Evolutionary conservation across 2,329 filamentous ascomycete genomes (phyloP).

Genomic region (Eutypa lata): DNA sequence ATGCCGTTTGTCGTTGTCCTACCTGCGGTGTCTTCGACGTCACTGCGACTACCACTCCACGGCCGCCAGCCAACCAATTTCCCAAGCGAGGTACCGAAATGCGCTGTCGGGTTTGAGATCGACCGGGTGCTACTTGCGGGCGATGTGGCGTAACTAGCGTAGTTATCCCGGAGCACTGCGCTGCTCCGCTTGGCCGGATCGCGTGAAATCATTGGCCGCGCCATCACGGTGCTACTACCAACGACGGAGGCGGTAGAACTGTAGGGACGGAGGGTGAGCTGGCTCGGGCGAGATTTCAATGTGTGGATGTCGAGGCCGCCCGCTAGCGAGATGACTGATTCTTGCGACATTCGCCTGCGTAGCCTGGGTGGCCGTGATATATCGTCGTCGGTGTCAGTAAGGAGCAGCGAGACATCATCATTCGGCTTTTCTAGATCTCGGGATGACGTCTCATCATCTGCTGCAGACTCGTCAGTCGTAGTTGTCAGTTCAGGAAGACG

Average conservation of each 20-base stretch:
- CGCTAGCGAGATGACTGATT: constrained; percentile 82
- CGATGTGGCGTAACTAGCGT: constrained; percentile 41
- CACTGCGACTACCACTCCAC: constrained; percentile 19
- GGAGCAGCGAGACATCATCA: constrained; percentile 24
- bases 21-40: neutral
- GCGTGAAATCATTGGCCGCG: constrained; percentile 54
- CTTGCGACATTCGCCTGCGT: constrained; percentile 72
- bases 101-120: constrained; percentile 25
- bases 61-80: constrained; percentile 45
- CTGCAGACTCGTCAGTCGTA: constrained; percentile 33
- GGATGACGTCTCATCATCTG: constrained; percentile 25
- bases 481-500: constrained; percentile 26
- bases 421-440: constrained; percentile 15
- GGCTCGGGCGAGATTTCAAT: constrained; percentile 70
- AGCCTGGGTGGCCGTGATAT: constrained; percentile 43
- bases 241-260: constrained; percentile 53
- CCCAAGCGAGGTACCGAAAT: constrained; percentile 30
- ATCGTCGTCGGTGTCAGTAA: constrained; percentile 28
- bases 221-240: constrained; percentile 56
- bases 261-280: constrained; percentile 59
- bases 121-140: constrained; percentile 32
- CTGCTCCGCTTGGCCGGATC: constrained; percentile 47
- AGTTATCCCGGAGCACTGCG: constrained; percentile 55
- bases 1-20: neutral
- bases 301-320: constrained; percentile 91